These are phyloP conservation scores for Scopulariopsis brevicaulis DNA, from an alignment of 2,329 filamentous ascomycete genomes.

Conservation along the genomic window DNA sequence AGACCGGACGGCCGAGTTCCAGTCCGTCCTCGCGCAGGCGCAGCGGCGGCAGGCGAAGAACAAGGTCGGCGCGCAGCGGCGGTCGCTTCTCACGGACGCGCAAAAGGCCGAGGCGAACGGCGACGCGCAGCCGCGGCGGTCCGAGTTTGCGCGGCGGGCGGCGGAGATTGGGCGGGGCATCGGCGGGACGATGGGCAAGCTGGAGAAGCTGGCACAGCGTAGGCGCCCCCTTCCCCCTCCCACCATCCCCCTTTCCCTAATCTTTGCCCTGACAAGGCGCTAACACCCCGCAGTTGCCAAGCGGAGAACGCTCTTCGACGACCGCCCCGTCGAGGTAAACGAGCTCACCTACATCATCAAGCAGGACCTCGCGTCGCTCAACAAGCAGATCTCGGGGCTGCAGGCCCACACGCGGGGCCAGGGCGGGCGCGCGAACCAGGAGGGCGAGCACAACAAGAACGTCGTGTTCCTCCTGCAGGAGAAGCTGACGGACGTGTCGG, in stretches of 20 bases:
- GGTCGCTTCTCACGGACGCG: constrained; percentile 65
- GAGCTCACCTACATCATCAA: constrained; percentile 97
- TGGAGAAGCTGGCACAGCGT: constrained; percentile 85
- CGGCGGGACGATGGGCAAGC: constrained; percentile 82
- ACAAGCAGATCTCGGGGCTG: constrained; percentile 78
- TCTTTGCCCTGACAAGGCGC: background rate
- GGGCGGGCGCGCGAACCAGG: constrained; percentile 63
- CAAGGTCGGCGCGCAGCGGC: constrained; percentile 69
- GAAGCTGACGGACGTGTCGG: constrained; percentile 82
- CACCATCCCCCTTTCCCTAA: background rate
- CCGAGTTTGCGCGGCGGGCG: constrained; percentile 86
- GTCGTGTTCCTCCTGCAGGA: constrained; percentile 86
- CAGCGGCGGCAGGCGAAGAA: constrained; percentile 67
- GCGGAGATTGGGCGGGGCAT: constrained; percentile 90
- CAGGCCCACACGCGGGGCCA: constrained; percentile 67
- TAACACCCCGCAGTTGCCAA: constrained; percentile 58
- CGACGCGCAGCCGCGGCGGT: constrained; percentile 48
- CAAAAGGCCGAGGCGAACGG: constrained; percentile 55
- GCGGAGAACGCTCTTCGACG: constrained; percentile 93
- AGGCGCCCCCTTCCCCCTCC: constrained; percentile 21
- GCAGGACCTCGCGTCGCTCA: constrained; percentile 76
- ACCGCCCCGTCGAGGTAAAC: constrained; percentile 91
- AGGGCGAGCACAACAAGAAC: constrained; percentile 96
- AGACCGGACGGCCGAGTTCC: constrained; percentile 93
- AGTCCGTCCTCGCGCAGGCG: constrained; percentile 75